These are phyloP conservation scores for Myriosclerotinia scirpicola DNA, from an alignment of 2,329 filamentous ascomycete genomes.

Conservation along the genomic window DNA sequence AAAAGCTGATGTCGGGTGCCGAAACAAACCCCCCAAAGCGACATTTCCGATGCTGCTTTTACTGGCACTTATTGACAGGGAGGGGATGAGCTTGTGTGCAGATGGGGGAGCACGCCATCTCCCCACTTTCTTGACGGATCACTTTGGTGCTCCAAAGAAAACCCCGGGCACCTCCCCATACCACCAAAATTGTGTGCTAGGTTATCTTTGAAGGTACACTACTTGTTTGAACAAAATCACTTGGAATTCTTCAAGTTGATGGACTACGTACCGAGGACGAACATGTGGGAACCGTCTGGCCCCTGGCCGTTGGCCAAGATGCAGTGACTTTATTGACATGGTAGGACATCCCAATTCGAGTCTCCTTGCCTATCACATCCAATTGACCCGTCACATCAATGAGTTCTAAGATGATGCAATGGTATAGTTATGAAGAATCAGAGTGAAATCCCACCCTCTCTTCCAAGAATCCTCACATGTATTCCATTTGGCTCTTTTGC, in stretches of 20 bases:
- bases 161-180: background rate
- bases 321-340: background rate
- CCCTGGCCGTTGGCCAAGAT: background rate
- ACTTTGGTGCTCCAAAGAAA: background rate
- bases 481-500: background rate
- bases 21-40: too few species aligned
- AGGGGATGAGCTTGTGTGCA: background rate
- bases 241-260: background rate
- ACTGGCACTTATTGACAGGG: background rate
- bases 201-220: background rate
- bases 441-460: background rate
- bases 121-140: background rate
- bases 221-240: background rate
- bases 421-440: background rate
- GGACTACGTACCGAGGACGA: background rate
- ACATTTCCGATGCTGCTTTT: background rate
- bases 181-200: background rate
- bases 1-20: too few species aligned
- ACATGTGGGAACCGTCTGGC: background rate
- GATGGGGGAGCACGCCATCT: background rate
- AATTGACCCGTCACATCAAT: background rate
- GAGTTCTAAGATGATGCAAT: background rate
- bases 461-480: background rate
- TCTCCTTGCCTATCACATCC: background rate
- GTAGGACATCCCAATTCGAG: background rate